Evolutionary conservation across 371 early-diverging fungal species (phyloP), one percentile per base, ranked within the genome.

Genomic region (Mortierella sp.): DNA sequence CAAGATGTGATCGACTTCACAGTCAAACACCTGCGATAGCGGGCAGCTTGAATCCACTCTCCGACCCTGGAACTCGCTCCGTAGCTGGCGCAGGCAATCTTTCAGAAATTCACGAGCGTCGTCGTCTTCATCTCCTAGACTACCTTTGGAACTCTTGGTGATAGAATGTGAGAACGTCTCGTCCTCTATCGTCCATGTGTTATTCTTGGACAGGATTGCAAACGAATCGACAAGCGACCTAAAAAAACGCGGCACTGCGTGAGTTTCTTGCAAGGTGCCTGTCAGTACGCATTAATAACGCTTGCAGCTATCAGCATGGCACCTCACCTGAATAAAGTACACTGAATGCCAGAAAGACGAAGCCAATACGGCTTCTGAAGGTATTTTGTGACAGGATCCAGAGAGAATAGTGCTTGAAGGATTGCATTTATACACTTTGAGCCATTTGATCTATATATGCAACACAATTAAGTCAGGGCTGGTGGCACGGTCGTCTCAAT

Each of bases 21-120:
- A 65, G 26, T 61, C 61, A 37, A 72, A 72, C 19, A 60, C 19
- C 12, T 52, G 65, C 8, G 60, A 56, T 4, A 72, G 21, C 2
- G 72, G 72, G 51, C 48, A 65, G 15, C 46, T 11, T 1, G 27
- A 27, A 14, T 53, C 41, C n/a, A 39, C 39, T 15, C 30, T 34
- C 12, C 51, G 51, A 24, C 59, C 65, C 1, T 51, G 56, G 30
- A 65, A 60, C 34, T 65, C 65, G 8, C 53, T 55, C 17, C 66
- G 66, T 6, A 64, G 31, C 47, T 72, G 72, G 31, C 56, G 60
- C 31, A 72, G 56, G 19, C 60, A 52, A 32, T 72, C 72, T 12
- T 60, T 64, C 48, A 72, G 32, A 27, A 72, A 72, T 30, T 52
- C 72, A 24, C 61, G 72, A 7, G 72, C 72, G 48, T 72, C 72